Percentiles rank a stretch among this genome's conserved stretches.
Evolutionary conservation across 2,329 filamentous ascomycete species (phyloP).

Genomic region (Blastomyces gilchristii): DNA sequence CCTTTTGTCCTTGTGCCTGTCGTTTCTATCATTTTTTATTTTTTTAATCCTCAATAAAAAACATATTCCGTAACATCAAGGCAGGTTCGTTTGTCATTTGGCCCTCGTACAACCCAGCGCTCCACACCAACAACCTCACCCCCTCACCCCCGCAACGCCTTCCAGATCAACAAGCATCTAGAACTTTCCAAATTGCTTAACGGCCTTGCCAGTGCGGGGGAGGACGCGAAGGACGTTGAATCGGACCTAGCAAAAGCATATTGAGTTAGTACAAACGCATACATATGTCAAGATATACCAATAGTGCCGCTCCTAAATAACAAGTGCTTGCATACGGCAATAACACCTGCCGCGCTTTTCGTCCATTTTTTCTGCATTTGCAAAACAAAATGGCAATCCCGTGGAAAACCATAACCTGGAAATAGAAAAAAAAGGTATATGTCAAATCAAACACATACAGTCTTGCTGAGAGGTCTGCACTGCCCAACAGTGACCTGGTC

Average conservation of each 20-base stretch:
- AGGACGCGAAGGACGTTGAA: slow-evolving; percentile 99
- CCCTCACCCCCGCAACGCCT: slow-evolving; percentile 22
- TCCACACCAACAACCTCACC: slow-evolving; percentile 16
- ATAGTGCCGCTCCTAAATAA: background rate
- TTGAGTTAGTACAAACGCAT: background rate
- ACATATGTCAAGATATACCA: background rate
- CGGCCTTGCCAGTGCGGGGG: slow-evolving; percentile 89
- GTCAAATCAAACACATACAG: slow-evolving; percentile 55
- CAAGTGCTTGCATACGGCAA: background rate
- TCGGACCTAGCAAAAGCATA: slow-evolving; percentile 55
- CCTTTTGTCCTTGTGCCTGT: slow-evolving; percentile 5
- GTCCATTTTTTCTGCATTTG: slow-evolving; percentile 4
- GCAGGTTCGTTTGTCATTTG: slow-evolving; percentile 9
- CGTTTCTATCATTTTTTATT: slow-evolving; percentile 5
- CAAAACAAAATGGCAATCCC: background rate
- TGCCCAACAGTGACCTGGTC: slow-evolving; percentile 99
- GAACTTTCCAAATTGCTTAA: slow-evolving; percentile 99
- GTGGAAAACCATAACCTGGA: background rate
- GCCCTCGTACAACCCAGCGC: slow-evolving; percentile 14
- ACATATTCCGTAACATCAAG: slow-evolving; percentile 1
- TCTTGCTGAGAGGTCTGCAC: slow-evolving; percentile 99
- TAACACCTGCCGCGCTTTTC: background rate
- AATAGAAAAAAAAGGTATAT: background rate
- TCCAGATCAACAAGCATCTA: slow-evolving; percentile 45
- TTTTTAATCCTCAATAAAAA: background rate